Evolutionary conservation across 805 yeast species (phyloP), one percentile per base, ranked within the genome.

Genomic region (Groenewaldozyma tartarivorans): DNA sequence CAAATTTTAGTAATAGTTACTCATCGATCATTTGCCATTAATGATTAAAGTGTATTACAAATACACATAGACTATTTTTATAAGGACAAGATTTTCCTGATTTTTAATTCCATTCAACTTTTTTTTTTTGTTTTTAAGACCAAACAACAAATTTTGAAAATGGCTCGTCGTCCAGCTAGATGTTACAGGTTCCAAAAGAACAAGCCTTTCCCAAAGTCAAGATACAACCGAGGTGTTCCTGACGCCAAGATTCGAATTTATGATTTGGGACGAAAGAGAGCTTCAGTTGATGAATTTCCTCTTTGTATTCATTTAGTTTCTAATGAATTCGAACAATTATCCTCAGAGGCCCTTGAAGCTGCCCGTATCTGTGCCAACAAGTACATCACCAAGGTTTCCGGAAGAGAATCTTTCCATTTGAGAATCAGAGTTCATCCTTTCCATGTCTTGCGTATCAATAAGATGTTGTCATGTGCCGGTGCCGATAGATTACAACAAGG

Each of bases 381-480:
- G 77, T 92, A 92, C 80, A 82, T 92, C 72, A 90, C 97, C 79
- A 92, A 76, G 74, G 69, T 84, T 60, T 82, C 95, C 56, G 98
- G 98, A 70, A 86, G 97, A 82, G 98, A 92, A 65, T 77, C 96
- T 62, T 92, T 92, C 98, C 98, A 92, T 79, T 78, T 92, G 79
- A 87, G 98, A 78, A 86, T 92, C 72, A 88, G 98, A 78, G 97
- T 88, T 66, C 98, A 92, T 75, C 98, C 98, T 62, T 92, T 84
- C 97, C 98, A 92, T 81, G 98, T 92, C 60, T 81, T 92, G 72
- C 83, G 98, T 77, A 92, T 92, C 79, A 92, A 92, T 92, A 92
- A 92, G 86, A 92, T 92, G 98, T 87, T 92, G 95, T 92, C 98
- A 67, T 92, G 98, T 80, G 98, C 98, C 77, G 98, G 98, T 85